These are phyloP conservation scores for Penicillium brevicompactum DNA, from an alignment of 2,329 filamentous ascomycete genomes.

Conservation along the genomic window DNA sequence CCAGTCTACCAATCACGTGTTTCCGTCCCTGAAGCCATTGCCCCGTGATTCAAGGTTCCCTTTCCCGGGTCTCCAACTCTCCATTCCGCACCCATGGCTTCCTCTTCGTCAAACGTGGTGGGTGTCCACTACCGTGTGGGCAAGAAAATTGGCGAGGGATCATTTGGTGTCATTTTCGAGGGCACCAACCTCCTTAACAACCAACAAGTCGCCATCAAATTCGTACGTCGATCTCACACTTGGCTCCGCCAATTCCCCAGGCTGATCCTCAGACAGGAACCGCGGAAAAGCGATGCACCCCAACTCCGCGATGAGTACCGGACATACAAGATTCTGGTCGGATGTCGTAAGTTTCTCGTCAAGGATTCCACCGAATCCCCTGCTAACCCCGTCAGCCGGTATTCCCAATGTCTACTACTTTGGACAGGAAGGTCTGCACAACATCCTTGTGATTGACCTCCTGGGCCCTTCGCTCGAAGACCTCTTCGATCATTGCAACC, in stretches of 20 bases:
- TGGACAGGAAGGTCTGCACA: slow-evolving; percentile 96
- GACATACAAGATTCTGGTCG: slow-evolving; percentile 98
- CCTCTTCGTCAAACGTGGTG: slow-evolving; percentile 92
- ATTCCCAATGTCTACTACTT: slow-evolving; percentile 99
- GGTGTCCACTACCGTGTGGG: slow-evolving; percentile 98
- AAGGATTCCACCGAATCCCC: not conserved
- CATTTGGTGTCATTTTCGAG: slow-evolving; percentile 98
- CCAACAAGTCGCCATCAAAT: slow-evolving; percentile 99
- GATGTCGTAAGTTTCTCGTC: slow-evolving; percentile 78
- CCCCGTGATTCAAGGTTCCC: slow-evolving; percentile 20
- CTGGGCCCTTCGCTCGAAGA: slow-evolving; percentile 94
- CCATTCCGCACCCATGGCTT: slow-evolving; percentile 62
- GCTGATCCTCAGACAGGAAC: slow-evolving; percentile 67
- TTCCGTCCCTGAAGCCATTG: slow-evolving; percentile 19
- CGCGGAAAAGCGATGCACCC: slow-evolving; percentile 96
- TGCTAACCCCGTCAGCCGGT: slow-evolving; percentile 67
- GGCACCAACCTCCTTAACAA: slow-evolving; percentile 98
- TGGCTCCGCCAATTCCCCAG: slow-evolving; percentile 1
- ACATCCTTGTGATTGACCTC: slow-evolving; percentile 97
- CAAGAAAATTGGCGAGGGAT: slow-evolving; percentile 99
- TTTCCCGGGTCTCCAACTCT: slow-evolving; percentile 14
- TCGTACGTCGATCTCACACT: slow-evolving; percentile 63
- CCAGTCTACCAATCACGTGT: slow-evolving; percentile 21
- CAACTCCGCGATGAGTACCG: slow-evolving; percentile 97
- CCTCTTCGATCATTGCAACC: slow-evolving; percentile 94